A percentile compares a stretch with the other conserved stretches of the same genome.
These are phyloP conservation scores for Sedum album DNA, from an alignment of 164 flowering plant genomes.

Conservation along the genomic window DNA sequence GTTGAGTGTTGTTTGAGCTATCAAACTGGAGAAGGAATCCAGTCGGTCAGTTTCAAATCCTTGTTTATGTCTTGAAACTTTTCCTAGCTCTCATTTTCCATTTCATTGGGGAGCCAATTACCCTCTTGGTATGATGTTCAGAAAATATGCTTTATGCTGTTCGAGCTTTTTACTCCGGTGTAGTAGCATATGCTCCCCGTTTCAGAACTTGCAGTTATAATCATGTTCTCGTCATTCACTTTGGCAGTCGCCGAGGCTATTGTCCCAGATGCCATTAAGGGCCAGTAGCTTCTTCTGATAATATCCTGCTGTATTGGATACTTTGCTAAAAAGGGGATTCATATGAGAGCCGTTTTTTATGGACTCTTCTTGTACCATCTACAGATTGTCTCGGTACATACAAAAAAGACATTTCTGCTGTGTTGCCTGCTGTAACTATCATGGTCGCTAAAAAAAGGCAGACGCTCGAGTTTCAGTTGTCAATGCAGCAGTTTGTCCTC, in stretches of 20 bases:
- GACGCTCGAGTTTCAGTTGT: constrained; percentile 17
- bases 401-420: constrained; percentile 61
- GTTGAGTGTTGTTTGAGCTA: constrained; percentile 72
- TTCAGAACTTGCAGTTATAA: constrained; percentile 45
- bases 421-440: constrained; percentile 74
- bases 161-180: constrained; percentile 53
- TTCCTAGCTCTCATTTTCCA: constrained; percentile 44
- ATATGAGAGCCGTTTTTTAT: constrained; percentile 62
- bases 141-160: constrained; percentile 45
- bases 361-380: constrained; percentile 57
- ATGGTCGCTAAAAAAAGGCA: constrained; percentile 41
- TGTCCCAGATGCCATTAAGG: constrained; percentile 43
- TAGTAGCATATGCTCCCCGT: constrained; percentile 74
- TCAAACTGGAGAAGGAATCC: constrained; percentile 56
- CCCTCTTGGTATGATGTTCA: constrained; percentile 35
- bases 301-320: constrained; percentile 61
- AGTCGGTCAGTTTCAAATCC: constrained; percentile 22
- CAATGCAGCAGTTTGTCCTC: constrained; percentile 28
- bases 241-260: constrained; percentile 66
- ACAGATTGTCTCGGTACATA: constrained; percentile 34
- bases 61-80: constrained; percentile 49
- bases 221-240: constrained; percentile 53
- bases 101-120: constrained; percentile 62
- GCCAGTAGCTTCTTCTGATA: constrained; percentile 61
- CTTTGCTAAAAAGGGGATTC: constrained; percentile 46